Conservation (phyloP, 148 eudicot genomes). For the Heliosperma pusillum region DNA sequence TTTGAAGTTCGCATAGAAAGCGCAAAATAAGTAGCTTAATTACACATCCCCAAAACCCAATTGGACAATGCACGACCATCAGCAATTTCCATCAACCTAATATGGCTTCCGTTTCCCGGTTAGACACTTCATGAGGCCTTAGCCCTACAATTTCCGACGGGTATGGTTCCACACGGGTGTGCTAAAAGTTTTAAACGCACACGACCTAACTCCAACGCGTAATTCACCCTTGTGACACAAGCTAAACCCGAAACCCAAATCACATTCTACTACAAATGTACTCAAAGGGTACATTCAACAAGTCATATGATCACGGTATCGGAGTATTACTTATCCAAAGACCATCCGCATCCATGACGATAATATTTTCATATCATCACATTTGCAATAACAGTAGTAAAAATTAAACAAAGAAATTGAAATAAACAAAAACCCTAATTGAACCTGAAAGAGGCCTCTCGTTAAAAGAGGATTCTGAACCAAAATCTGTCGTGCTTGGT, state of each 20-base stretch:
- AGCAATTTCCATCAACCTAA: not conserved
- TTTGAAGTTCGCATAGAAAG: too few species aligned
- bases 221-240: not conserved
- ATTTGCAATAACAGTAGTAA: not conserved
- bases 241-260: not conserved
- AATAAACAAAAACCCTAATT: conserved; percentile 15
- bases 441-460: conserved; percentile 85
- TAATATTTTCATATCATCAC: not conserved
- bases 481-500: conserved; percentile 85
- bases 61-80: not conserved
- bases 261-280: not conserved
- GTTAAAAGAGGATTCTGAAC: conserved; percentile 79
- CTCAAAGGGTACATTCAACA: too few species aligned
- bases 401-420: not conserved
- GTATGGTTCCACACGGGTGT: not conserved
- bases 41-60: not conserved
- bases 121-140: not conserved
- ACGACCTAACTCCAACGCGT: not conserved
- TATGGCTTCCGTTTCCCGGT: too few species aligned
- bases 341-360: not conserved
- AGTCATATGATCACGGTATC: not conserved
- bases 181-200: not conserved
- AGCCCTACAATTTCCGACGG: not conserved
- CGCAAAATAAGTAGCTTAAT: too few species aligned
- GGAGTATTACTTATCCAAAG: not conserved